These are phyloP conservation scores for Cercospora beticola DNA, from an alignment of 2,329 filamentous ascomycete species.

Conservation along the genomic window DNA sequence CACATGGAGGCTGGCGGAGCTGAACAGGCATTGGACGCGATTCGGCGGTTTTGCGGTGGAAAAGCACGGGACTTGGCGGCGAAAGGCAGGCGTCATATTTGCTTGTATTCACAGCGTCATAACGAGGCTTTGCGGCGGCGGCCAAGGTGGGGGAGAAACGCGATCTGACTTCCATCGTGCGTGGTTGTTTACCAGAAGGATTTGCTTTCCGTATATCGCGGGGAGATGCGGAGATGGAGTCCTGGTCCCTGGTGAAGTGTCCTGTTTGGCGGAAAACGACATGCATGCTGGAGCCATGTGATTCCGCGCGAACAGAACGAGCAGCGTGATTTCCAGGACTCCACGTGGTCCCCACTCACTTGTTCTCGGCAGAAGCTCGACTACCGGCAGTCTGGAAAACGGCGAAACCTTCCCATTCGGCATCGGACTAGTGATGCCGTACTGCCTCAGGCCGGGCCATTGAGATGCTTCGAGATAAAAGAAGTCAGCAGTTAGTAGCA, in stretches of 20 bases:
- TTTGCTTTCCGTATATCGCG: not conserved
- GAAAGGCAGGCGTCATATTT: not conserved
- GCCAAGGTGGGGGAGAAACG: not conserved
- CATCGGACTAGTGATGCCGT: not conserved
- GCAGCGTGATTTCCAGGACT: not conserved
- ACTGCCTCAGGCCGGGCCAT: not conserved
- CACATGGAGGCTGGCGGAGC: conserved; percentile 9
- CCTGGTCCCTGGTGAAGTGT: not conserved
- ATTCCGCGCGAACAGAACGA: not conserved
- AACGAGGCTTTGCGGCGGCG: not conserved
- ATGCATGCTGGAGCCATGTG: not conserved
- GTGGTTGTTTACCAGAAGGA: not conserved
- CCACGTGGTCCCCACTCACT: not conserved
- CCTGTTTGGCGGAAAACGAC: not conserved
- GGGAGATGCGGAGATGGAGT: not conserved
- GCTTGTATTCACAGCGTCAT: not conserved
- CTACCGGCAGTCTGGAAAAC: not conserved
- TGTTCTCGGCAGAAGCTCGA: not conserved
- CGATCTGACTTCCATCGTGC: not conserved
- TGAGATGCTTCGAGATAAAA: not conserved
- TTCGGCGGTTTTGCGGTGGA: conserved; percentile 10
- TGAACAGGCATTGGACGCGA: not conserved
- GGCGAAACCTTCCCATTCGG: not conserved
- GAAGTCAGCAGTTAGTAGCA: not conserved
- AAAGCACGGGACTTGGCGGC: conserved; percentile 1